Evolutionary conservation across 164 flowering plant genomes (phyloP), one percentile per base, ranked within the genome.

Genomic region (Magnolia kwangsiensis): DNA sequence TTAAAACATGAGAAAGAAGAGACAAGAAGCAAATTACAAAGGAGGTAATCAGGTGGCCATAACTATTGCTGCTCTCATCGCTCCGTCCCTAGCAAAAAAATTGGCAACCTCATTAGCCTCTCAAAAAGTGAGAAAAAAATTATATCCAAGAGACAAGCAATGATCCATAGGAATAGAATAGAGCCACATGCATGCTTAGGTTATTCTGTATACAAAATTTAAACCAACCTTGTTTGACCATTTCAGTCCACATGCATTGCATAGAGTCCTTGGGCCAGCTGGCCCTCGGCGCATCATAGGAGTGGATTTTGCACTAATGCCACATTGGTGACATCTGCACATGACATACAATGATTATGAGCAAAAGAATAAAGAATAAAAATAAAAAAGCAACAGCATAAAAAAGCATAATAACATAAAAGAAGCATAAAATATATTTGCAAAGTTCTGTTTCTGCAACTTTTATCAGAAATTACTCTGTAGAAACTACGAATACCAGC

Each of bases 201-300:
- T 3, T 55, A 55, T 55, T 55, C 61, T 3, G 18, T 55, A 55
- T 55, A 13, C 4, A 55, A 55, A 55, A 55, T 1, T 10, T 11
- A 55, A 8, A 63, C 69, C 4, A 21, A 79, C 81, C 78, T 75
- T 79, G 65, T 75, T 79, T 20, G 81, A 74, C 81, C 81, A 79
- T 69, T 61, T 70, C 29, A 79, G 78, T 3, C 81, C 81, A 75
- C 81, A 79, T 64, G 81, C 77, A 75, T 79, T 79, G 78, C 81
- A 79, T 10, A 75, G 71, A 10, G 78, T 71, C 68, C 72, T 71
- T 21, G 76, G 78, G 14, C 78, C 78, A 74, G 75, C 70, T 50
- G 78, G 81, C 51, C 81, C 81, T 8, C 81, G 78, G 31, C 81
- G 78, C 81, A 66, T 75, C 78, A 79, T 79, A 19, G 78, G 81